Evolutionary conservation across 768 basidiomycete genomes (phyloP), one percentile per base, ranked within the genome.

Genomic region (Xerocomellus intermedius): DNA sequence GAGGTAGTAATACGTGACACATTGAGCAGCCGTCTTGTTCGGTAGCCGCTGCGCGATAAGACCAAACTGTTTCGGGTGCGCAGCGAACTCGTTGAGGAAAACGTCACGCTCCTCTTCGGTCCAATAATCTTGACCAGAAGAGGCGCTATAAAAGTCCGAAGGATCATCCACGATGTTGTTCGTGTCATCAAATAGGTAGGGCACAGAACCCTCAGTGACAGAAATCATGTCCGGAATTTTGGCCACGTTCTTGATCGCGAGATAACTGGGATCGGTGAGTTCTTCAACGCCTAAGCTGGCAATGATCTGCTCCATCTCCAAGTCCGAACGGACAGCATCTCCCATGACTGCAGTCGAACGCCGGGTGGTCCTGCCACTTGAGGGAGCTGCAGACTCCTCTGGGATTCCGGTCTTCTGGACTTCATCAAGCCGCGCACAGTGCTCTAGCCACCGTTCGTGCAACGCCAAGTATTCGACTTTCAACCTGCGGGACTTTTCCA

Each of bases 261-360:
- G 84, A 57, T 90, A 83, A 59, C 83, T 89, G 0, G 95, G 92
- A 71, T 98, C 94, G n/a, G 87, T 91, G 30, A 91, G 84, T 56
- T 96, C 94, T 59, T 96, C 93, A 61, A 87, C 89, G 24, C 92
- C 94, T 38, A 97, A 76, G 64, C 87, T 91, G n/a, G 92, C 92
- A 54, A 98, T 89, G 66, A 98, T 94, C 73, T 94, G 93, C 65
- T 97, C 91, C 85, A 97, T 94, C 76, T 98, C 96, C 53, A 96
- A 80, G 71, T 98, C 95, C 17, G 94, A 94, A 5, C 93, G 87
- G 16, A 94, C 94, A 14, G 91, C 86, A 70, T 97, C 95, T 26
- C 91, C 91, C 58, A 91, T 74, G 41, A 73, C 75, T 0, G 87
- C 86, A 44, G 85, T 79, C 10, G 87, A 82, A 24, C 91, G 83